Conservation (phyloP, 2,329 filamentous ascomycete species). For the Tolypocladium ovalisporum region DNA sequence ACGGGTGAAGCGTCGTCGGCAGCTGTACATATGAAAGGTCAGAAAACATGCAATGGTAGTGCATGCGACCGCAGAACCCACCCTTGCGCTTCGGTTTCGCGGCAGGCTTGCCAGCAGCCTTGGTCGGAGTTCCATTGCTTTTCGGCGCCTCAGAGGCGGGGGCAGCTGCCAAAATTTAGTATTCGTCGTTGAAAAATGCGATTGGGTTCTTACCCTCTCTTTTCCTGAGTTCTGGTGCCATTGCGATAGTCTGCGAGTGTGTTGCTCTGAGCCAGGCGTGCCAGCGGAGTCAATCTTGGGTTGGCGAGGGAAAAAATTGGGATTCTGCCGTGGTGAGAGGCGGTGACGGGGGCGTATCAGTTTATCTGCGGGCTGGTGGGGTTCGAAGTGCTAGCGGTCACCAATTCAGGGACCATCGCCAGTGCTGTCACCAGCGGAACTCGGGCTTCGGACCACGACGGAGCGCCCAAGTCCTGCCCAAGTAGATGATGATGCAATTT, state of each 20-base stretch:
- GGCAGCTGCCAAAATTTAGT: conserved; percentile 12
- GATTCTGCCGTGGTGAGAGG: conserved; percentile 23
- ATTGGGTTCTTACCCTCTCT: conserved; percentile 17
- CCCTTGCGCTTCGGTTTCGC: conserved; percentile 22
- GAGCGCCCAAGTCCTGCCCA: neutral
- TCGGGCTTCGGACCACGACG: neutral
- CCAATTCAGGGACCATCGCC: neutral
- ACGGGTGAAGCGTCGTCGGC: conserved; percentile 33
- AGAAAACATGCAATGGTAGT: conserved; percentile 6
- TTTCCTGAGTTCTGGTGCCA: conserved; percentile 35
- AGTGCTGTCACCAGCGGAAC: neutral
- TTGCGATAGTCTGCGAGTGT: conserved; percentile 15
- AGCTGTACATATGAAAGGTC: conserved; percentile 17
- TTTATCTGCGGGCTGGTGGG: conserved; percentile 1
- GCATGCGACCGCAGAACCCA: conserved; percentile 9
- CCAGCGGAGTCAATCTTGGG: neutral
- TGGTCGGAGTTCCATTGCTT: conserved; percentile 12
- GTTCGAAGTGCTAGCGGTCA: neutral
- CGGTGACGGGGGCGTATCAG: conserved; percentile 18
- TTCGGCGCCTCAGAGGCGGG: conserved; percentile 17
- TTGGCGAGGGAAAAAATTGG: conserved; percentile 20
- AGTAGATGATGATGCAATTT: neutral
- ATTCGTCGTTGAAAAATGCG: neutral
- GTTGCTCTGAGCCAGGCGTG: conserved; percentile 1
- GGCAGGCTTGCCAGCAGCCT: conserved; percentile 2